Evolutionary conservation across 2,329 filamentous ascomycete genomes (phyloP).

Genomic region (Penicillium glabrum): DNA sequence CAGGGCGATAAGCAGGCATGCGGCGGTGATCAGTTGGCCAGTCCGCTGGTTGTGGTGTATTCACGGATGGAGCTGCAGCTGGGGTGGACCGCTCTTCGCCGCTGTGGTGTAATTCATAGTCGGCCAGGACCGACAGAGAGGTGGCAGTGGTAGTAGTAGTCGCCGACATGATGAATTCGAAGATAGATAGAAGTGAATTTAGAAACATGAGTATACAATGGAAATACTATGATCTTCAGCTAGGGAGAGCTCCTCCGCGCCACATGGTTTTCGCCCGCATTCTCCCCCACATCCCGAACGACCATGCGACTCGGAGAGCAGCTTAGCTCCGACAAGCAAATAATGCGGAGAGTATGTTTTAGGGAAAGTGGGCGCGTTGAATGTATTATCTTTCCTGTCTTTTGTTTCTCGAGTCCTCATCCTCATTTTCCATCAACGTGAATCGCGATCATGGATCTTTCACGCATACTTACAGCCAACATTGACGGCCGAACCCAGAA

Average conservation of each 20-base stretch:
- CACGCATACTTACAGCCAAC: slow-evolving; percentile 33
- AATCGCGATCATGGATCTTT: slow-evolving; percentile 16
- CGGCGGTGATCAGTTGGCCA: slow-evolving; percentile 52
- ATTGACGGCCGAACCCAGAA: slow-evolving; percentile 42
- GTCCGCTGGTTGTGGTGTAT: slow-evolving; percentile 17
- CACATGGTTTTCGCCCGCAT: slow-evolving; percentile 4
- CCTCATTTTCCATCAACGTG: background rate
- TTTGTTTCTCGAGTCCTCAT: background rate
- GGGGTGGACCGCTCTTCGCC: slow-evolving; percentile 4
- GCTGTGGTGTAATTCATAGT: slow-evolving; percentile 30
- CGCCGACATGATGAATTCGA: slow-evolving; percentile 13
- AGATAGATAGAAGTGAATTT: background rate
- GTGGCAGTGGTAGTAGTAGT: slow-evolving; percentile 21
- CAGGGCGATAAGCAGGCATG: slow-evolving; percentile 49
- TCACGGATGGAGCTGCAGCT: background rate
- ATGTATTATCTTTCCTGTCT: background rate
- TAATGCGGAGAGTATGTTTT: background rate
- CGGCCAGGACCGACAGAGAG: slow-evolving; percentile 24
- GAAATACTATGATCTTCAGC: background rate
- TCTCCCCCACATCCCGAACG: slow-evolving; percentile 27
- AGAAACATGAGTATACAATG: background rate
- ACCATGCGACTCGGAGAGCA: background rate
- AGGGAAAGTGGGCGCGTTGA: background rate
- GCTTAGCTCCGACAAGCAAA: slow-evolving; percentile 3
- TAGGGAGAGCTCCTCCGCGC: background rate